Evolutionary conservation across 2,329 filamentous ascomycete species (phyloP).

Genomic region (Claviceps quebecensis): DNA sequence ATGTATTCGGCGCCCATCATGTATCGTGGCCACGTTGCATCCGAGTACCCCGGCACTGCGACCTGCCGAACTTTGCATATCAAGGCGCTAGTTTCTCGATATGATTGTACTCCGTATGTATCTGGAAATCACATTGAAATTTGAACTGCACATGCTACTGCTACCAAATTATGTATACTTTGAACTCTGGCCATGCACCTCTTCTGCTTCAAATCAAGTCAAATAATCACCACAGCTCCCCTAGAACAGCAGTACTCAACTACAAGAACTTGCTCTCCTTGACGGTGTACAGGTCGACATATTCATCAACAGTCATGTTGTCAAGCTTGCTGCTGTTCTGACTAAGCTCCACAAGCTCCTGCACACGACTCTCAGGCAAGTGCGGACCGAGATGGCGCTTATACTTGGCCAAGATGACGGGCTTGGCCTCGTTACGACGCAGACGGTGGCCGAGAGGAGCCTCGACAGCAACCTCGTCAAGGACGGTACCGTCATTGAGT

Average conservation of each 20-base stretch:
- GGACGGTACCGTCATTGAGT: constrained; percentile 81
- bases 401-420: constrained; percentile 90
- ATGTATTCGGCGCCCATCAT: no score
- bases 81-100: no score
- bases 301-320: constrained; percentile 74
- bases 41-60: no score
- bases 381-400: constrained; percentile 81
- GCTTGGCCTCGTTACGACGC: constrained; percentile 91
- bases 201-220: no score
- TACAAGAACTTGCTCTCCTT: constrained; percentile 46
- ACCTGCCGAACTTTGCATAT: no score
- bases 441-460: constrained; percentile 87
- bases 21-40: no score
- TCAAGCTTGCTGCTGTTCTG: constrained; percentile 64
- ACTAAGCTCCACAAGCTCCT: constrained; percentile 70
- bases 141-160: no score
- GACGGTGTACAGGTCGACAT: constrained; percentile 68
- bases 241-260: neutral
- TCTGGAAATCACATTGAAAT: no score
- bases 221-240: neutral
- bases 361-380: constrained; percentile 61
- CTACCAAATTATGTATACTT: no score
- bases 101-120: no score
- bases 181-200: no score
- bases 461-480: constrained; percentile 85